Base-by-base conservation (phyloP, 768 basidiomycete genomes). In the Coprinellus aureogranulatus region DNA sequence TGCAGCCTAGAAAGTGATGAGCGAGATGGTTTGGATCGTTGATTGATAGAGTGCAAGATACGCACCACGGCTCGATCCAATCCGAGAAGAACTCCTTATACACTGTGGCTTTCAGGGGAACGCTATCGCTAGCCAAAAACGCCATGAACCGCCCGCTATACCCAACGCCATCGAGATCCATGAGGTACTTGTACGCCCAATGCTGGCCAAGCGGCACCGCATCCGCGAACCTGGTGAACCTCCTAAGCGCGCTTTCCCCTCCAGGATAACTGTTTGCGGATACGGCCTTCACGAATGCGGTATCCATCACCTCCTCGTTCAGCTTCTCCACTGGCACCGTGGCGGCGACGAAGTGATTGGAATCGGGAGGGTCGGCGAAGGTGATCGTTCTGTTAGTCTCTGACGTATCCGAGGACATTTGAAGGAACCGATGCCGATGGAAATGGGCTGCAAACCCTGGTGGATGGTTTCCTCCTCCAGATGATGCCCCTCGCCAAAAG, bases 121-220 rank as follows among this genome's bases (percentile, higher is more conserved):
- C 91, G 60, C 92, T 92, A 69, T 96, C 93, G 53, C 89, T 94
- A 42, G 87, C 88, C 64, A 94, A 71, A 67, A 92, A 86, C 0
- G 87, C 81, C 81, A 93, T 85, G 70, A 97, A 94, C 12, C 93
- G 81, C 2, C 88, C 95, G 26, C 89, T 93, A 71, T 98, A 98
- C 20, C 91, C 88, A 90, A 94, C 95, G 16, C 96, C 95, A 66
- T 97, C 95, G 56, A 98, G 72, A 71, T 98, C 95, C 60, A 95
- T 72, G 34, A 96, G 78, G 66, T 95, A 93, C 75, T 97, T 96
- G 77, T 94, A 92, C 58, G 86, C 77, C 95, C 95, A 98, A 65
- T 94, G 89, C 55, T 86, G 81, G 5, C 92, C 92, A 0, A 98
- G 75, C 2, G 89, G 87, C 1, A 91, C 92, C 1, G 89, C 77